These are phyloP conservation scores for Cucurbita moschata DNA, from an alignment of 306 rosid genomes.

Conservation along the genomic window DNA sequence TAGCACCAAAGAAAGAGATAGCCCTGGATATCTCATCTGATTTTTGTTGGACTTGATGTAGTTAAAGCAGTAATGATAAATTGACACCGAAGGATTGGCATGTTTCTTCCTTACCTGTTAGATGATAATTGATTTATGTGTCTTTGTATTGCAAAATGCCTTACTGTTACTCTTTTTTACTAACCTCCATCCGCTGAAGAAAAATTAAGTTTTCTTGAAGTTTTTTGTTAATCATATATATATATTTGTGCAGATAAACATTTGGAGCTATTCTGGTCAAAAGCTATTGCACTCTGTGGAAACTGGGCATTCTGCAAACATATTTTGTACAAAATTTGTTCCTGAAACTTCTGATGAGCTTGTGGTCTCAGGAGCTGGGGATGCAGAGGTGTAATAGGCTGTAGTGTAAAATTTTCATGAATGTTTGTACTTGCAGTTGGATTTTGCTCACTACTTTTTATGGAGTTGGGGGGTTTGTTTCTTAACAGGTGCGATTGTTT, in stretches of 20 bases:
- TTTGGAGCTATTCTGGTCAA: slow-evolving; percentile 62
- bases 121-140: background rate
- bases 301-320: slow-evolving; percentile 83
- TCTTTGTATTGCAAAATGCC: background rate
- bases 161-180: background rate
- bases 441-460: background rate
- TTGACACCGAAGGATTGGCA: background rate
- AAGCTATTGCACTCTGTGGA: slow-evolving; percentile 75
- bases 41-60: background rate
- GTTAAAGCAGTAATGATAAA: background rate
- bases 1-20: background rate
- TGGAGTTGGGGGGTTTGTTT: slow-evolving; percentile 3
- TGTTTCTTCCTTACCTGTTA: background rate
- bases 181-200: background rate
- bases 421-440: slow-evolving; percentile 9
- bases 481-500: slow-evolving; percentile 77
- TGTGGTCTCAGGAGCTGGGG: slow-evolving; percentile 96
- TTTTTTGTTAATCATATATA: slow-evolving; percentile 8
- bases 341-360: slow-evolving; percentile 95
- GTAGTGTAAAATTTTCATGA: background rate
- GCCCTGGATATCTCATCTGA: background rate
- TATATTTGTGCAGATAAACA: slow-evolving; percentile 53
- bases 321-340: slow-evolving; percentile 87
- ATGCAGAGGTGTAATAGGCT: slow-evolving; percentile 61
- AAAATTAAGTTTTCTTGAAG: background rate